Percentiles rank a stretch among this genome's conserved stretches.
phyloP scores from a whole-genome alignment of 257 asterid genomes.

The Fraxinus excelsior region DNA sequence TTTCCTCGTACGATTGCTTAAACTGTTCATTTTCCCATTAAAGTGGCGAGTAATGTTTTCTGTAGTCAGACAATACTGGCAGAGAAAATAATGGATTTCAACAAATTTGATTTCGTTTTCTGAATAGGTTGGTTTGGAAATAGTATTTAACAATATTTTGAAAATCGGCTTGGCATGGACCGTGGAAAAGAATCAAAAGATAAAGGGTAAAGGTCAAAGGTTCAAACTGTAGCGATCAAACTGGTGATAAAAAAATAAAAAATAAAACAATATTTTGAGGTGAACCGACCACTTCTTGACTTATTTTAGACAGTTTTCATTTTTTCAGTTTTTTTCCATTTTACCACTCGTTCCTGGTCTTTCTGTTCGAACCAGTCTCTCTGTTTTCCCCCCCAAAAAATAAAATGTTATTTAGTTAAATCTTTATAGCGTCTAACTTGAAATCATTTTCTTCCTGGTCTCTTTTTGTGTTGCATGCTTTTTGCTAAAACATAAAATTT shows the following conservation, averaged over 20 bases:
- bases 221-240: background rate
- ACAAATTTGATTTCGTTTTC: background rate
- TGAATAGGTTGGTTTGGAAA: background rate
- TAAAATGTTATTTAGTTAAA: background rate
- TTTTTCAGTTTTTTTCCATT: too few species aligned
- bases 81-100: background rate
- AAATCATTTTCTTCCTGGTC: background rate
- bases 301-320: background rate
- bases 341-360: background rate
- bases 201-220: background rate
- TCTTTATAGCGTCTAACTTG: background rate
- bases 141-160: too few species aligned
- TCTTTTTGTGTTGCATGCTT: background rate
- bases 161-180: background rate
- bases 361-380: background rate
- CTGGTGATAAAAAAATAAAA: background rate
- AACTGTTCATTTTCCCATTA: background rate
- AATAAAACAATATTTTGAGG: background rate
- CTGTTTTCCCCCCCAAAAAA: too few species aligned
- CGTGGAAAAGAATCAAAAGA: background rate
- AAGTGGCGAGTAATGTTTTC: background rate
- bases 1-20: background rate
- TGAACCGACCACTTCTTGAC: background rate
- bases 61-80: background rate
- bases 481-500: background rate